A percentile compares a stretch with the other conserved stretches of the same genome.
Conservation (phyloP, 78 protist genomes). For the Dictyostelium citrinum region DNA sequence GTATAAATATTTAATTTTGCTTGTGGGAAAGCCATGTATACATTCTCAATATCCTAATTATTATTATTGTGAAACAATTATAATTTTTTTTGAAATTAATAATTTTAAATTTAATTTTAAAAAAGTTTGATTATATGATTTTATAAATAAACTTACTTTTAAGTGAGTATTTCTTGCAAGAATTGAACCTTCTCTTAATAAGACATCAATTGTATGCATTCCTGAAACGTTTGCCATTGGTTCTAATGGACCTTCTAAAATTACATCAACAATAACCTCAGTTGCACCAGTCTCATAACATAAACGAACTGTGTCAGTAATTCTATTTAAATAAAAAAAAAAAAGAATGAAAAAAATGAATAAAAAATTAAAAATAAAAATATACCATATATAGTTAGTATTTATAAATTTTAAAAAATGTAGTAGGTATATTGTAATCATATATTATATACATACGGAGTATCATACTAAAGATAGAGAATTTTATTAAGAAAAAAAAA, state of each 20-base stretch:
- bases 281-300: constrained; percentile 57
- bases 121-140: no score
- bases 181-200: constrained; percentile 12
- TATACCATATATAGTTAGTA: no score
- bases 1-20: constrained; percentile 1
- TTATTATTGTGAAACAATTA: no score
- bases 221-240: neutral
- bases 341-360: no score
- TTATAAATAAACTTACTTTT: neutral
- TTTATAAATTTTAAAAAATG: no score
- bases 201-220: neutral
- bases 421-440: no score
- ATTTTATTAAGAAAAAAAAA: no score
- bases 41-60: constrained; percentile 37
- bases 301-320: neutral
- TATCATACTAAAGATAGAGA: no score
- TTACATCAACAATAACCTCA: constrained; percentile 35
- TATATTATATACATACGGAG: no score
- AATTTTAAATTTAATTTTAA: neutral
- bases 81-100: no score
- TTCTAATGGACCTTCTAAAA: neutral
- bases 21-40: constrained; percentile 23
- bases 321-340: neutral
- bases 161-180: neutral
- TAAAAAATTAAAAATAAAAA: no score